Base-by-base conservation (phyloP, 495 filamentous ascomycete species). In the Daldinia caldariorum region DNA sequence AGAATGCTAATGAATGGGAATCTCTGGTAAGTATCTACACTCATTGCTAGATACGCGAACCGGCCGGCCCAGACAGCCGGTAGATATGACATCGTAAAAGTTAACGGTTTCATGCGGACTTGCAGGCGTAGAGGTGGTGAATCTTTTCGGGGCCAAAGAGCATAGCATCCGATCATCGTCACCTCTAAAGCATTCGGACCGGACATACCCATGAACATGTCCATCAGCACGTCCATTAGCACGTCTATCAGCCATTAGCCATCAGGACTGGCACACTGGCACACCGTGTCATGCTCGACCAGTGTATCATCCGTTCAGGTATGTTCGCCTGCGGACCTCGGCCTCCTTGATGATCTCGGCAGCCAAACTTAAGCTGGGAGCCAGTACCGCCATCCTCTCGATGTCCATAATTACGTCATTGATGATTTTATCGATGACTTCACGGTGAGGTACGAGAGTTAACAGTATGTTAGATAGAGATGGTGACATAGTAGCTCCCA, bases 401-500 rank as follows among this genome's bases (percentile, higher is more conserved):
- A 92, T 88, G 76, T 93, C 91, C 70, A 84, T 80, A 43, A 92
- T 86, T 18, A 93, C 91, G 47, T 89, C 85, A 69, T 88, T 87
- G 80, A 94, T 92, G 70, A 94, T 91, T 38, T 84, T 82, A 74
- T 94, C 89, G 58, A 93, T 87, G 60, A 85, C 82, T 50, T 88
- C 85, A 58, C 79, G 80, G 61, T 83, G 83, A 47, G 83, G 76
- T 13, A 83, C 76, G 9, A 86, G 79, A 7, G 89, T 86, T 54
- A 90, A 88, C 16, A 94, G 85, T 22, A 93, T 85, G 43, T 80
- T 83, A 12, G 87, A 87, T 9, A 94, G 84, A 7, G 88, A 88
- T 10, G 88, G 89, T n/a, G 89, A 92, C 89, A 94, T 91, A 16
- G 89, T 93, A 55, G 91, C 91, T 6, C 91, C 91, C 91, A 94